Base-by-base conservation (phyloP, 352 stramenopile species). In the Peronospora destructor region DNA sequence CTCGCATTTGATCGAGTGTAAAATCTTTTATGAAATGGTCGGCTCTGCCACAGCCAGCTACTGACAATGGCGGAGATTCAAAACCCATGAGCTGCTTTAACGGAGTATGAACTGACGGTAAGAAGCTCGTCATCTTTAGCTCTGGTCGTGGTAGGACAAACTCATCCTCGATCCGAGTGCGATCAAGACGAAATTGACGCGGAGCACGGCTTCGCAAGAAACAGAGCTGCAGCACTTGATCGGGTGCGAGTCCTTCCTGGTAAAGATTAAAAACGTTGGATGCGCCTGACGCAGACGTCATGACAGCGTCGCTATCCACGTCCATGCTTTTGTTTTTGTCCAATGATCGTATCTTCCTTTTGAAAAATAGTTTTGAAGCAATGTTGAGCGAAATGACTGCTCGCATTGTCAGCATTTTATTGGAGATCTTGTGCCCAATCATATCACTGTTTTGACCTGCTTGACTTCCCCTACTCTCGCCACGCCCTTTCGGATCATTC, bases 161-260 rank as follows among this genome's bases (percentile, higher is more conserved):
- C 8, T 71, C 67, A 26, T 80, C 59, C 36, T 73, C 64, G 12
- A 68, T 55, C n/a, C 52, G 48, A 0, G 54, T 49, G 17, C 32
- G 13, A 19, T 73, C 55, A 9, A 56, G 19, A 17, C 32, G 52
- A 21, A 62, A 14, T 17, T 44, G 45, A 7, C 58, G 58, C 13
- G 66, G 61, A 5, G 61, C 56, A 30, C 64, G 43, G 25, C 61
- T 66, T 13, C 77, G 61, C 9, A 81, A 64, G 46, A 67, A 88
- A 26, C 73, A 71, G 41, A 88, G 53, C 29, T 81, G 77, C 29
- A 88, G 60, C 25, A 72, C 66, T 35, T 86, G 77, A 12, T 85
- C 68, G 0, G 69, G 28, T 6, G 45, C 36, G 21, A 79, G 39
- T 4, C 77, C 77, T 46, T 71, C 52, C 40, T 88, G 77, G 42